Percentiles rank a stretch among this genome's conserved stretches.
Evolutionary conservation across 306 rosid species (phyloP).

Genomic region (Dicorynia guianensis): DNA sequence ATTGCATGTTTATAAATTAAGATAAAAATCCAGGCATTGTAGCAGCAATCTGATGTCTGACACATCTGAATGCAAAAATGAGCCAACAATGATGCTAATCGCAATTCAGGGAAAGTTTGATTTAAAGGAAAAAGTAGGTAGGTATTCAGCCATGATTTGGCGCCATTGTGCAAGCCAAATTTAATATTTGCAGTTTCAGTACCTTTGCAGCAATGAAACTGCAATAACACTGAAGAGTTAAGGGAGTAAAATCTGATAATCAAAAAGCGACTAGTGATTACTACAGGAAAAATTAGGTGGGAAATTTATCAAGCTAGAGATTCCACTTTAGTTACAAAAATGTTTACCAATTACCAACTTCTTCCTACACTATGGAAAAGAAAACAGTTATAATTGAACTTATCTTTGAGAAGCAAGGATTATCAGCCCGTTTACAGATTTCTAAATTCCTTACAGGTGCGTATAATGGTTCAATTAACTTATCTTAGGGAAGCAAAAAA

Average conservation of each 20-base stretch:
- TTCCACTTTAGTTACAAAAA: neutral
- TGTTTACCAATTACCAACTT: neutral
- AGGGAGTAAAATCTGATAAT: neutral
- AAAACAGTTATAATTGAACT: neutral
- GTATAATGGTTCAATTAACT: neutral
- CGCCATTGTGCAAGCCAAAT: neutral
- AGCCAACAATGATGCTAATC: neutral
- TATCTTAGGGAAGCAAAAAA: neutral
- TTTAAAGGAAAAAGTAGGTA: neutral
- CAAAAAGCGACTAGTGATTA: neutral
- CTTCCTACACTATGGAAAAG: neutral
- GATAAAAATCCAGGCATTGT: neutral
- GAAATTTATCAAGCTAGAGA: constrained; percentile 1
- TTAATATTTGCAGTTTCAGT: neutral
- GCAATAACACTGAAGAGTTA: neutral
- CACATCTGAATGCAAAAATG: neutral
- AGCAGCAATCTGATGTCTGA: constrained; percentile 18
- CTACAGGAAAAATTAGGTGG: neutral
- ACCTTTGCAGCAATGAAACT: constrained; percentile 7
- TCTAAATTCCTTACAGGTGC: neutral
- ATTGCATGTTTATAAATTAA: neutral
- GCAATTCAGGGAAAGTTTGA: neutral
- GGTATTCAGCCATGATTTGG: neutral
- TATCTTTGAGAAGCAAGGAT: neutral
- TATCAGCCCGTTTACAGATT: neutral